Evolutionary conservation across 345 rosid genomes (phyloP).

Genomic region (Turnera subulata): DNA sequence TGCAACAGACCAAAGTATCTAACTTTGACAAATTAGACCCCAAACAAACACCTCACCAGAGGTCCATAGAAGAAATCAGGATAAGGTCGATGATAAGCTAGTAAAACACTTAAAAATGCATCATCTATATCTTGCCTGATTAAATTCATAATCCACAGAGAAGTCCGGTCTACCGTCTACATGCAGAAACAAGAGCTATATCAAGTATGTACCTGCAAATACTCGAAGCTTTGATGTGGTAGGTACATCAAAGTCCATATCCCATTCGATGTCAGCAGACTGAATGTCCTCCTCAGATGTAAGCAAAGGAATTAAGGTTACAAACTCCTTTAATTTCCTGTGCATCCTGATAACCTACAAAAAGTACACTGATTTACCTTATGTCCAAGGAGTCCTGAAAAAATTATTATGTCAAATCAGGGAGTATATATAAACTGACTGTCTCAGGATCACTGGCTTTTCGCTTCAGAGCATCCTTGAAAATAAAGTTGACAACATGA

Average conservation of each 20-base stretch:
- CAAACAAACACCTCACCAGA: too few species aligned
- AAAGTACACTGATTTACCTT: constrained; percentile 8
- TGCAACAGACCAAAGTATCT: too few species aligned
- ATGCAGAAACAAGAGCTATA: constrained; percentile 7
- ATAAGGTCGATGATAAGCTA: too few species aligned
- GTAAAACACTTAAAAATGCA: too few species aligned
- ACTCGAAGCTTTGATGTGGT: constrained; percentile 55
- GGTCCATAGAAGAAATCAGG: too few species aligned
- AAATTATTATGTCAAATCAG: not conserved
- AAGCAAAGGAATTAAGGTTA: constrained; percentile 56
- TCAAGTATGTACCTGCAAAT: constrained; percentile 45
- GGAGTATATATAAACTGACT: constrained; percentile 34
- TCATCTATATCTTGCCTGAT: too few species aligned
- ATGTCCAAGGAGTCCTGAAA: constrained; percentile 5
- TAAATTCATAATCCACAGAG: too few species aligned
- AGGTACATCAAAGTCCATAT: constrained; percentile 40
- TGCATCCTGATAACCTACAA: constrained; percentile 68
- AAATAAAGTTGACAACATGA: constrained; percentile 64
- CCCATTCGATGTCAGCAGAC: constrained; percentile 44
- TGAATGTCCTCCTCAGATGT: constrained; percentile 34
- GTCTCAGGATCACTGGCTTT: constrained; percentile 78
- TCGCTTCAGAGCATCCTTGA: constrained; percentile 75
- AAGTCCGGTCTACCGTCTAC: not conserved
- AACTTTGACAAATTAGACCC: too few species aligned
- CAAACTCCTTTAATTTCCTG: constrained; percentile 48